Conservation (phyloP, 2,329 filamentous ascomycete genomes). For the Trichophyton equinum region DNA sequence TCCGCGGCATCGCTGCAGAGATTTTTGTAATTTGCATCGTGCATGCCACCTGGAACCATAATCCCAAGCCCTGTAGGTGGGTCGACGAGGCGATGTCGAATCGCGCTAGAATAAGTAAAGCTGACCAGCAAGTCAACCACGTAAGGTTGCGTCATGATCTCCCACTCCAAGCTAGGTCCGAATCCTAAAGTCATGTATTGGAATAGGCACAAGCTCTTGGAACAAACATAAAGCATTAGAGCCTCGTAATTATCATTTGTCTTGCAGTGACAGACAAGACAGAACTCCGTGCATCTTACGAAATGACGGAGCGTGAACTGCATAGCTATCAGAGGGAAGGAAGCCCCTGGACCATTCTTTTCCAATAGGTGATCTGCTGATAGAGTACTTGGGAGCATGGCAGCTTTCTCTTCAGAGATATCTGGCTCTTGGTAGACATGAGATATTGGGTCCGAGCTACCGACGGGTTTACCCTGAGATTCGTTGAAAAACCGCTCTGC, state of each 20-base stretch:
- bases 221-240: conserved; percentile 56
- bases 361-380: conserved; percentile 40
- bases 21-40: background rate
- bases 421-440: conserved; percentile 17
- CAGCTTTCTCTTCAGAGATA: conserved; percentile 14
- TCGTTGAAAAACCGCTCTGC: conserved; percentile 49
- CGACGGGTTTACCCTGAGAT: conserved; percentile 26
- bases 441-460: conserved; percentile 8
- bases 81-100: conserved; percentile 31
- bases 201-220: conserved; percentile 61
- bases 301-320: conserved; percentile 69
- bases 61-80: conserved; percentile 47
- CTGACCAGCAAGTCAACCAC: conserved; percentile 76
- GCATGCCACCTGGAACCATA: conserved; percentile 9
- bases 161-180: conserved; percentile 72
- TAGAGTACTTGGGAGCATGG: conserved; percentile 34
- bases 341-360: conserved; percentile 22
- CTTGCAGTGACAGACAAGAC: conserved; percentile 67
- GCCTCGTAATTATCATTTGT: conserved; percentile 48
- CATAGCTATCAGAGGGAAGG: conserved; percentile 49
- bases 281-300: conserved; percentile 72
- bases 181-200: conserved; percentile 82
- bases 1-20: background rate
- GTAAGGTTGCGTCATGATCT: conserved; percentile 63
- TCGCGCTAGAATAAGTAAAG: conserved; percentile 58